Evolutionary conservation across 108 stramenopile genomes (phyloP).

Genomic region (Discostella pseudostelligera): DNA sequence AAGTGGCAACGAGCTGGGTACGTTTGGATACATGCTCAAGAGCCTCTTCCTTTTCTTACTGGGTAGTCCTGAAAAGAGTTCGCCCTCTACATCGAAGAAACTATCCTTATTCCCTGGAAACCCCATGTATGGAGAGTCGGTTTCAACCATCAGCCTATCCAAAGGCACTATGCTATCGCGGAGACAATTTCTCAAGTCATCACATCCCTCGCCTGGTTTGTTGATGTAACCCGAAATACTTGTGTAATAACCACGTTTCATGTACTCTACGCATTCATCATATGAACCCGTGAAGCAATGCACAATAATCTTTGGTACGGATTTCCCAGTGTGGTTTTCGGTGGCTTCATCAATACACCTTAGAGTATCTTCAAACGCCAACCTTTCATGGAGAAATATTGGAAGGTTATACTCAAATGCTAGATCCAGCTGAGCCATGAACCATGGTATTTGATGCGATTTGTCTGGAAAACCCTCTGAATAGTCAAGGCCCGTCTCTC

Average conservation of each 20-base stretch:
- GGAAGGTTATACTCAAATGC: slow-evolving; percentile 62
- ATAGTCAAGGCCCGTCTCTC: slow-evolving; percentile 79
- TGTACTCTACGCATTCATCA: slow-evolving; percentile 61
- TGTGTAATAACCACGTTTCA: slow-evolving; percentile 69
- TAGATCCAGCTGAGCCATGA: slow-evolving; percentile 60
- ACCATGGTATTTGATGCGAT: slow-evolving; percentile 61
- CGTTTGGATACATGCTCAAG: too few relatives aligned
- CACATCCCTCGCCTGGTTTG: too few relatives aligned
- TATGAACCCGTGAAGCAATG: slow-evolving; percentile 86
- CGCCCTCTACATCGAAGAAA: too few relatives aligned
- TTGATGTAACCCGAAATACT: too few relatives aligned
- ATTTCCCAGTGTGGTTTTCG: slow-evolving; percentile 33
- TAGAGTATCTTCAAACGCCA: slow-evolving; percentile 67
- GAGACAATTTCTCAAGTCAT: too few relatives aligned
- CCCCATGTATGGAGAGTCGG: too few relatives aligned
- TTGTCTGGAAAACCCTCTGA: slow-evolving; percentile 74
- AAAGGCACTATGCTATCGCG: too few relatives aligned
- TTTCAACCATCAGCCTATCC: too few relatives aligned
- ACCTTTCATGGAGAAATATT: slow-evolving; percentile 77
- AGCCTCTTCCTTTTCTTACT: too few relatives aligned
- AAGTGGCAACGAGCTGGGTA: too few relatives aligned
- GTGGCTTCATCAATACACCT: slow-evolving; percentile 50
- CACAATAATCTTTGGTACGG: slow-evolving; percentile 56
- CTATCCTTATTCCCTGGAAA: too few relatives aligned
- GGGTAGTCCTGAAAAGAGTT: too few relatives aligned